phyloP scores from a whole-genome alignment of 1,284 basidiomycete genomes.

The Apiotrichum sp. region DNA sequence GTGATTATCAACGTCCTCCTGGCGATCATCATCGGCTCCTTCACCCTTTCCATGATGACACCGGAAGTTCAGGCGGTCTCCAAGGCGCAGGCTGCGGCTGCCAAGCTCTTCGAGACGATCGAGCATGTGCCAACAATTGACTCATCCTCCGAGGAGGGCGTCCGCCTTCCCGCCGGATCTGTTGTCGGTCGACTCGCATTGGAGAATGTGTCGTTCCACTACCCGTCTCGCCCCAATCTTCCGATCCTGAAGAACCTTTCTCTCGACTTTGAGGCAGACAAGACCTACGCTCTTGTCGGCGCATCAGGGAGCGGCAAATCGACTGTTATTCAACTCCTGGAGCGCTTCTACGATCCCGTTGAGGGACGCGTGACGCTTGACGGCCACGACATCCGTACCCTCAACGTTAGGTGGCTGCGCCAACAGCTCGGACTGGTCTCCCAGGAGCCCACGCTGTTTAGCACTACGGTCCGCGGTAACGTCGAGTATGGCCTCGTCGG shows the following conservation, averaged over 20 bases:
- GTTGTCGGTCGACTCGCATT: constrained; percentile 72
- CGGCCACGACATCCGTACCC: constrained; percentile 64
- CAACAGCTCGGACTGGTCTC: constrained; percentile 81
- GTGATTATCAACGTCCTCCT: constrained; percentile 71
- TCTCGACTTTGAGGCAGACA: constrained; percentile 49
- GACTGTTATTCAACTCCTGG: constrained; percentile 64
- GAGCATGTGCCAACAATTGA: constrained; percentile 78
- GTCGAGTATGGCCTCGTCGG: constrained; percentile 86
- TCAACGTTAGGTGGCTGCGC: constrained; percentile 84
- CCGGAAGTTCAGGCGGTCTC: constrained; percentile 81
- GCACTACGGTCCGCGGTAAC: constrained; percentile 68
- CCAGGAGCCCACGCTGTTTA: constrained; percentile 84
- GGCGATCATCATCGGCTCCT: constrained; percentile 79
- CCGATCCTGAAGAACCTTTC: constrained; percentile 66
- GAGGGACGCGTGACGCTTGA: constrained; percentile 68
- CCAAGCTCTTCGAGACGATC: constrained; percentile 86
- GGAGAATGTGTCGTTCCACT: constrained; percentile 75
- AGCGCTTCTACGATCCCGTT: constrained; percentile 80
- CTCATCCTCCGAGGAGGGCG: constrained; percentile 56
- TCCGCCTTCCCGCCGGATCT: constrained; percentile 64
- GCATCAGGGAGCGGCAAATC: constrained; percentile 90
- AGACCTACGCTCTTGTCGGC: constrained; percentile 81
- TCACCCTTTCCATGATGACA: constrained; percentile 61
- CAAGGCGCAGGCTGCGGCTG: constrained; percentile 78
- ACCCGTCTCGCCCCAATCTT: constrained; percentile 81